Conservation (phyloP, 139 green algal genomes). For the Picochlorum sp. region DNA sequence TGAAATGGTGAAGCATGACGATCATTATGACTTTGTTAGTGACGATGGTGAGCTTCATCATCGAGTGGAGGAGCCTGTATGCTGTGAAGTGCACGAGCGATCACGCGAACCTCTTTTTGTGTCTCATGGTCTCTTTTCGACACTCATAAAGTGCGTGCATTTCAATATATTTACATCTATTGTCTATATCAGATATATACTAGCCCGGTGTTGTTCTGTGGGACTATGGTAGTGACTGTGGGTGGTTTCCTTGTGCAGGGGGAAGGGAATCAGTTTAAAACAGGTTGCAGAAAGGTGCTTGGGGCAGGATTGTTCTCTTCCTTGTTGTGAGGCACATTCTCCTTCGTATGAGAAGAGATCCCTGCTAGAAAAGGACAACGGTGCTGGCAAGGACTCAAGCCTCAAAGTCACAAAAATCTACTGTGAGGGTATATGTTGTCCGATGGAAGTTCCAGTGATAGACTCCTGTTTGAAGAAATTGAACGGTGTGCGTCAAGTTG, state of each 20-base stretch:
- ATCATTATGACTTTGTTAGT: slow-evolving; percentile 31
- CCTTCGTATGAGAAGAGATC: background rate
- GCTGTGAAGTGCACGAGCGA: slow-evolving; percentile 4
- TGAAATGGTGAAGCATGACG: slow-evolving; percentile 21
- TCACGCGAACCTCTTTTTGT: background rate
- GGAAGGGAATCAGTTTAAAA: too few relatives aligned
- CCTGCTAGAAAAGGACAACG: background rate
- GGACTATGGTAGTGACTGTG: too few relatives aligned
- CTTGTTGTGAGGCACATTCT: background rate
- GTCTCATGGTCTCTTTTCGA: slow-evolving; percentile 9
- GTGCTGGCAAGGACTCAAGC: background rate
- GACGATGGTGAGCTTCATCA: slow-evolving; percentile 15
- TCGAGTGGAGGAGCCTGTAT: background rate
- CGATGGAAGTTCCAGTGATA: slow-evolving; percentile 51
- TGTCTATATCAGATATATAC: too few relatives aligned
- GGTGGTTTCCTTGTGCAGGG: too few relatives aligned
- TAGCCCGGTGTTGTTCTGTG: too few relatives aligned
- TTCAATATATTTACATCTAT: too few relatives aligned
- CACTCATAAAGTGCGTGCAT: background rate
- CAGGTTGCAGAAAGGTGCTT: background rate
- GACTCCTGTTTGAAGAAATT: slow-evolving; percentile 40
- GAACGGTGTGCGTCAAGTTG: slow-evolving; percentile 42
- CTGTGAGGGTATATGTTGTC: slow-evolving; percentile 60
- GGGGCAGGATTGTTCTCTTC: slow-evolving; percentile 3
- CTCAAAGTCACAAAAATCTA: slow-evolving; percentile 28